Evolutionary conservation across 148 eudicot genomes (phyloP), one percentile per base, ranked within the genome.

Genomic region (Nepenthes mirabilis): DNA sequence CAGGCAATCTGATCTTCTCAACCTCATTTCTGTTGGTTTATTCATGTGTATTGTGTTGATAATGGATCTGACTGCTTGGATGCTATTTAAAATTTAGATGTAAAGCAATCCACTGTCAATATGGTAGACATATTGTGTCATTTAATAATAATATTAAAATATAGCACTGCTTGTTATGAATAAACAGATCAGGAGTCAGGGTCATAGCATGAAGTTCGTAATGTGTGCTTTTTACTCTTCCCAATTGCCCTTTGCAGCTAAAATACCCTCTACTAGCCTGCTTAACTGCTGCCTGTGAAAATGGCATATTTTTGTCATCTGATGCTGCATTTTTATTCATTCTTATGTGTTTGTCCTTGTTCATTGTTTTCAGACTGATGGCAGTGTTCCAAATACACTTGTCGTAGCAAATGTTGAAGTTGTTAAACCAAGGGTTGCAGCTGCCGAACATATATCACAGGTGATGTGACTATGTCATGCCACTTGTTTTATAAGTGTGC

Each of bases 361-460:
- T 48, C 37, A 64, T 52, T 56, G 56, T 67, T 56, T 71, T 35
- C 77, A 93, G 98, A 93, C 98, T 70, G 98, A 93, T 70, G 96
- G 98, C 4, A 88, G 86, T 62, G 94, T 83, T 62, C 97, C 94
- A 36, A 90, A 90, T 69, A 90, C 97, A 12, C 84, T 90, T 50
- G 98, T 93, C 56, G 83, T 93, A 52, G 98, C 98, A 52, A 88
- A 88, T 62, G 90, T 89, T 65, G 98, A 93, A 75, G 81, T 93
- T 61, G 96, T 93, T 45, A 93, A 93, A 73, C 82, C 98, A 36
- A 80, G 98, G 70, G 90, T 93, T 79, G 98, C 98, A 56, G 98
- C 98, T 54, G 98, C 98, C 11, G 96, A 93, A 69, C 98, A 93
- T 70, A 93, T 93, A 70, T 82, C 98, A 34, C 91, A 88, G 91